Evolutionary conservation across 2,329 filamentous ascomycete species (phyloP), one percentile per base, ranked within the genome.

Genomic region (Diaporthe capsici): DNA sequence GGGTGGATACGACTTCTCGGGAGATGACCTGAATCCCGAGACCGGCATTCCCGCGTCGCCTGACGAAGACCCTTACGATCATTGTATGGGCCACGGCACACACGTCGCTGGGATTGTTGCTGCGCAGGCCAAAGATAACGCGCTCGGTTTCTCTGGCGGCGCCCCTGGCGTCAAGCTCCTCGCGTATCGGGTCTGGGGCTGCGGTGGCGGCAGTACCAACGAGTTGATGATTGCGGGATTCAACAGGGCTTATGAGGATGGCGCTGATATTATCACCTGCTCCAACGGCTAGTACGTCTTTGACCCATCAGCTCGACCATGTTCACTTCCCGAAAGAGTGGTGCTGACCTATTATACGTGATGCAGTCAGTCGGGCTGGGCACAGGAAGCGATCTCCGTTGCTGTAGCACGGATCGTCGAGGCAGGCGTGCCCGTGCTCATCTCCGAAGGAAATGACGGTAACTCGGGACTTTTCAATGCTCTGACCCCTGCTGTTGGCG

Each of bases 1-100:
- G 20, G 81, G 81, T 71, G 84, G 84, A 0, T 82, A 81, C 70
- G 85, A 86, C 71, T 80, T 85, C 73, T 79, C 83, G 6, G 85
- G 84, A 9, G 83, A 85, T 34, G 57, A 73, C 12, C 71, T 79
- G 68, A 77, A 77, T 31, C 80, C 80, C 17, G 73, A 75, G 37
- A 80, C 79, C 20, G 68, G 65, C 3, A 80, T 81, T 82, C 84
- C 63, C n/a, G 63, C 63, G 9, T 4, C 28, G 12, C 63, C 63
- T 0, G 83, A 84, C 61, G 71, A 78, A 12, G 84, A 85, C 75
- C 84, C 84, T 9, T 60, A 49, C 13, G 81, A 82, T 39, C 79
- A 82, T 53, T 81, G 80, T 80, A 55, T 71, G 37, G 78, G 78
- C 4, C 79, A 79, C 31, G 78, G 79, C 2, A 67, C 78, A 5